phyloP scores from a whole-genome alignment of 768 basidiomycete genomes.

The Leccinum truebloodii region DNA sequence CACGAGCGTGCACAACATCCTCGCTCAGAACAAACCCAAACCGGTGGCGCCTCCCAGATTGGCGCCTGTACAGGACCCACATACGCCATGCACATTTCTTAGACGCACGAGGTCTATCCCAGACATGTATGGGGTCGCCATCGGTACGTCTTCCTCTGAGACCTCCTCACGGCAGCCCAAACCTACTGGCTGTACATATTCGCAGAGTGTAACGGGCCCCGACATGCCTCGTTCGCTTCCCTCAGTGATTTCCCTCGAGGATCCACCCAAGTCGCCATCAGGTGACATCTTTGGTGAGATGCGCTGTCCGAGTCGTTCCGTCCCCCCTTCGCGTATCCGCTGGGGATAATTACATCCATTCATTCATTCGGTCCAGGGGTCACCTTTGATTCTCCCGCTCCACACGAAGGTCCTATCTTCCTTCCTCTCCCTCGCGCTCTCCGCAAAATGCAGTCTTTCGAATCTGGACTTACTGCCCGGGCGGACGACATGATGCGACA shows the following conservation, averaged over 20 bases:
- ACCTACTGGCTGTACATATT: conserved; percentile 61
- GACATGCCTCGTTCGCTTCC: conserved; percentile 52
- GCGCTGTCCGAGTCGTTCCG: conserved; percentile 44
- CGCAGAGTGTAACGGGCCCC: conserved; percentile 74
- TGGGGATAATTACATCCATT: conserved; percentile 14
- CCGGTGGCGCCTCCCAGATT: conserved; percentile 26
- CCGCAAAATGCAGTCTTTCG: conserved; percentile 74
- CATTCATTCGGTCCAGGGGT: conserved; percentile 67
- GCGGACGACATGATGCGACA: conserved; percentile 42
- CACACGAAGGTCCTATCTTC: conserved; percentile 43
- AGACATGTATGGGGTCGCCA: conserved; percentile 41
- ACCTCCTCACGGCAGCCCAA: conserved; percentile 31
- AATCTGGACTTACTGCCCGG: conserved; percentile 49
- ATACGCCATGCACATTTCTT: too few species aligned
- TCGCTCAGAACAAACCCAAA: conserved; percentile 52
- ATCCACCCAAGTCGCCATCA: conserved; percentile 27
- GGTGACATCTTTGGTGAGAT: conserved; percentile 61
- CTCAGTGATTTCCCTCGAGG: conserved; percentile 23
- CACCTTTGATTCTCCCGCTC: conserved; percentile 58
- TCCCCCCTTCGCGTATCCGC: conserved; percentile 36
- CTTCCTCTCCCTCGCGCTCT: conserved; percentile 17
- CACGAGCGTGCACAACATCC: conserved; percentile 68
- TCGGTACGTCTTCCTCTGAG: conserved; percentile 33
- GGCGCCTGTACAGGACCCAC: conserved; percentile 31
- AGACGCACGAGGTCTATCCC: conserved; percentile 69